Conservation (phyloP, 1,284 basidiomycete genomes). For the Thecaphora thlaspeos region DNA sequence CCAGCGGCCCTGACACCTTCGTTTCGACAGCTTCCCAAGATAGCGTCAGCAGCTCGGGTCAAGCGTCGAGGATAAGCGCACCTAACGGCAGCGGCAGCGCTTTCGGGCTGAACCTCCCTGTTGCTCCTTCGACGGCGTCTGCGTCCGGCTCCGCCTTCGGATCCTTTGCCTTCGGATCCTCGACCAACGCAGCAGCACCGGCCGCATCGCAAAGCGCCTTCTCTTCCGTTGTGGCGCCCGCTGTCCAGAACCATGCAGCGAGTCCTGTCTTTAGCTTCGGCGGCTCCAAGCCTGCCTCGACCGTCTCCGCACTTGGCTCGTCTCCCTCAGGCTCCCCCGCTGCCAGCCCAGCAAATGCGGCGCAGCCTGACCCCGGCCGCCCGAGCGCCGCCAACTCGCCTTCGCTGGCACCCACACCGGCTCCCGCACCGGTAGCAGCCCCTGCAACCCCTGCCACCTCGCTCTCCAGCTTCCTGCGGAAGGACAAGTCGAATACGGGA, state of each 20-base stretch:
- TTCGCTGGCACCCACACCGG: neutral
- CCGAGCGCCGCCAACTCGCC: neutral
- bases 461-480: conserved; percentile 19
- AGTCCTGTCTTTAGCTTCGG: neutral
- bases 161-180: conserved; percentile 1
- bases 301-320: neutral
- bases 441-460: neutral
- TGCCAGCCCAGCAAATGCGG: neutral
- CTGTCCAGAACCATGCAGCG: too few relatives aligned
- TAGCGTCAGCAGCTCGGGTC: neutral
- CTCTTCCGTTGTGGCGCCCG: conserved; percentile 3
- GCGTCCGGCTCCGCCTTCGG: conserved; percentile 13
- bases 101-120: conserved; percentile 1
- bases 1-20: too few relatives aligned
- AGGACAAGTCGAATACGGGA: conserved; percentile 10
- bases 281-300: neutral
- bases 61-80: neutral
- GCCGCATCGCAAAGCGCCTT: conserved; percentile 14
- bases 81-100: conserved; percentile 1
- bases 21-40: too few relatives aligned
- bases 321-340: neutral
- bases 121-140: neutral
- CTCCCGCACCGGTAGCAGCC: neutral
- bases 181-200: neutral
- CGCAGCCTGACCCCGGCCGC: neutral